Conservation (phyloP, 805 yeast species). For the Helenozyma baotianmanensis region DNA sequence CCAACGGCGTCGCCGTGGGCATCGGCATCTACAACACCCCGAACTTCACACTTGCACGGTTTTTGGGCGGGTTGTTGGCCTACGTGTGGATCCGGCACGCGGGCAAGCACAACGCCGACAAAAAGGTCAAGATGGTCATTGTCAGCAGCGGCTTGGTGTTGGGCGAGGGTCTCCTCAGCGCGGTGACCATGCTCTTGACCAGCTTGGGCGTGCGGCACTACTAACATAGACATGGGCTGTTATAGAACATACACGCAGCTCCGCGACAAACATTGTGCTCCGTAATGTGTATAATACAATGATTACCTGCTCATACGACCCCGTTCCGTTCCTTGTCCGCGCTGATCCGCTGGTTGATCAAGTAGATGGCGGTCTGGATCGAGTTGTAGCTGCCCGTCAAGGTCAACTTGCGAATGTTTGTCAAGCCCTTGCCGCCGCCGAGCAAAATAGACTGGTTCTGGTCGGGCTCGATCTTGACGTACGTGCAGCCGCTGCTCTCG, state of each 20-base stretch:
- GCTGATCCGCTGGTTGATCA: constrained; percentile 69
- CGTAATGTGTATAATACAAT: background rate
- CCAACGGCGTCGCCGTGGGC: constrained; percentile 96
- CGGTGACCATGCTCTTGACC: constrained; percentile 73
- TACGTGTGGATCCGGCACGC: constrained; percentile 46
- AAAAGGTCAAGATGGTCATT: constrained; percentile 73
- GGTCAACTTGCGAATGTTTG: constrained; percentile 52
- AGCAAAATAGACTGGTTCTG: constrained; percentile 45
- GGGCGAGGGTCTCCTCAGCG: constrained; percentile 91
- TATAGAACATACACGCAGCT: background rate
- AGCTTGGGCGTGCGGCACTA: constrained; percentile 44
- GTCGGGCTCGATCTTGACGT: constrained; percentile 66
- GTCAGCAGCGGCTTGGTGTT: constrained; percentile 87
- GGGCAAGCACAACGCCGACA: constrained; percentile 25
- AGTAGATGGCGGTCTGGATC: constrained; percentile 65
- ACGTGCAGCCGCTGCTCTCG: constrained; percentile 65
- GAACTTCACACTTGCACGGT: constrained; percentile 87
- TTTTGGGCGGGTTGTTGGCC: constrained; percentile 77
- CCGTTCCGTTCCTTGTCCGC: constrained; percentile 54
- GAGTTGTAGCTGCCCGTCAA: constrained; percentile 64
- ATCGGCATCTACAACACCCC: constrained; percentile 94
- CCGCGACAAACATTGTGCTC: background rate
- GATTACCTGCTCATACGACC: constrained; percentile 1
- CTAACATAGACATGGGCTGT: constrained; percentile 8
- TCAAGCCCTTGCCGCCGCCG: constrained; percentile 41